Conservation (phyloP, 2,329 filamentous ascomycete species). For the Aspergillus bombycis region DNA sequence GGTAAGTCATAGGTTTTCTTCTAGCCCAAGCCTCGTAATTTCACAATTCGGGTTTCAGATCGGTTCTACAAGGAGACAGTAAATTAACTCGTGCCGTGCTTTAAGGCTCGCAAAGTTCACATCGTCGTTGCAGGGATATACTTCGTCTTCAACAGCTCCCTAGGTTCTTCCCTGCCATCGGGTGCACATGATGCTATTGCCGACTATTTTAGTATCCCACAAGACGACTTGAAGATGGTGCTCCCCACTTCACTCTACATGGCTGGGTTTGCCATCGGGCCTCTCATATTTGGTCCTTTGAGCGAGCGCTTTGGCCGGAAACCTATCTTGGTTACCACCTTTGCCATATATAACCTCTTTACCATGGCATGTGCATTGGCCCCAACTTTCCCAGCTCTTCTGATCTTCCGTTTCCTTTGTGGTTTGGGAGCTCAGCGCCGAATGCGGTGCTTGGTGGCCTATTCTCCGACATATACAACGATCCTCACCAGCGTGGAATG, state of each 20-base stretch:
- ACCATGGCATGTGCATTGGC: slow-evolving; percentile 45
- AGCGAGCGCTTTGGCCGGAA: slow-evolving; percentile 42
- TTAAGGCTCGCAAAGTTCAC: slow-evolving; percentile 15
- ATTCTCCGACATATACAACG: slow-evolving; percentile 44
- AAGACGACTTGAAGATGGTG: slow-evolving; percentile 27
- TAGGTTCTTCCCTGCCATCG: slow-evolving; percentile 24
- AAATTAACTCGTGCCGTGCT: not conserved
- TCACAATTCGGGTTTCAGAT: not conserved
- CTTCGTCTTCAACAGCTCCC: slow-evolving; percentile 23
- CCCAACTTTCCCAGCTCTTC: slow-evolving; percentile 38
- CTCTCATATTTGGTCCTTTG: slow-evolving; percentile 42
- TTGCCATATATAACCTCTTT: slow-evolving; percentile 41
- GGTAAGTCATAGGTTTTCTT: not conserved
- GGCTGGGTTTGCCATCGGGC: slow-evolving; percentile 37
- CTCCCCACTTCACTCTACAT: slow-evolving; percentile 36
- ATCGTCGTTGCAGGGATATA: slow-evolving; percentile 20
- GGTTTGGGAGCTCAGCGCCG: slow-evolving; percentile 41
- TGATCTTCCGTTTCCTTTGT: slow-evolving; percentile 44
- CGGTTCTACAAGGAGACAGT: not conserved
- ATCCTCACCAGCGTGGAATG: slow-evolving; percentile 35
- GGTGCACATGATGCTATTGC: slow-evolving; percentile 21
- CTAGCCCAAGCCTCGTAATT: not conserved
- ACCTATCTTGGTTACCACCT: slow-evolving; percentile 51
- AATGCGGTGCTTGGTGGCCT: slow-evolving; percentile 44
- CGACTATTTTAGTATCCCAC: slow-evolving; percentile 16